A percentile compares a stretch with the other conserved stretches of the same genome.
Evolutionary conservation across 2,329 filamentous ascomycete genomes (phyloP).

Genomic region (Ascosphaera acerosa): DNA sequence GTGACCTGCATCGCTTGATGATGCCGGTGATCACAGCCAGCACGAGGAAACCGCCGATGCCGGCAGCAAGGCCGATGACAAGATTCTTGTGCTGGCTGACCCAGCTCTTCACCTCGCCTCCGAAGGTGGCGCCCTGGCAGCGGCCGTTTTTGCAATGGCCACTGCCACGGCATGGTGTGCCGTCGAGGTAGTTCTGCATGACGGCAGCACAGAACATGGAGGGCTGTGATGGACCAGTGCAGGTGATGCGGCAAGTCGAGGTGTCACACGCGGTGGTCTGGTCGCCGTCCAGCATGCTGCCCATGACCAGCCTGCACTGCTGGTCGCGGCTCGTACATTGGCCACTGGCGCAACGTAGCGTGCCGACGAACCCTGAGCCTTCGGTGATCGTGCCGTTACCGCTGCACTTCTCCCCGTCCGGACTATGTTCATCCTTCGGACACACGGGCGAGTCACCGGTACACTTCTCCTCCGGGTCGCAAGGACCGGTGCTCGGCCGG

Average conservation of each 20-base stretch:
- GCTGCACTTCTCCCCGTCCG: conserved; percentile 48
- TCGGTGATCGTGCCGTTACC: conserved; percentile 32
- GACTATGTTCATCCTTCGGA: conserved; percentile 41
- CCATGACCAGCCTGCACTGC: conserved; percentile 72
- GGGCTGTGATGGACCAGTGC: conserved; percentile 43
- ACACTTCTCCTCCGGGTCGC: conserved; percentile 69
- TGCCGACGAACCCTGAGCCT: conserved; percentile 19
- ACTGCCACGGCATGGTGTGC: conserved; percentile 58
- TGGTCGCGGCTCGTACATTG: conserved; percentile 82
- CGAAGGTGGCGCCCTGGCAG: conserved; percentile 45
- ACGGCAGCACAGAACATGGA: conserved; percentile 42
- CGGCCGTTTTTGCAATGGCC: conserved; percentile 55
- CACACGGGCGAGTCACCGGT: conserved; percentile 46
- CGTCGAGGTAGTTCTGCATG: conserved; percentile 79
- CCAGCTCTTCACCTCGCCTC: conserved; percentile 48
- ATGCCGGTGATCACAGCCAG: conserved; percentile 44
- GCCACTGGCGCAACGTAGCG: conserved; percentile 66
- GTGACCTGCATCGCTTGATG: conserved; percentile 29
- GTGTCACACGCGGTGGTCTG: conserved; percentile 56
- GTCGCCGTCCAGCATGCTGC: conserved; percentile 44
- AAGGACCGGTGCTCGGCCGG: conserved; percentile 50
- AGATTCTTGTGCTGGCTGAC: conserved; percentile 52
- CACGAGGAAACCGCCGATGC: conserved; percentile 46
- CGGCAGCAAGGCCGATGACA: conserved; percentile 53
- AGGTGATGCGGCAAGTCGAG: conserved; percentile 50